phyloP scores from a whole-genome alignment of 2,329 filamentous ascomycete genomes.

The Microthyrium microscopicum region DNA sequence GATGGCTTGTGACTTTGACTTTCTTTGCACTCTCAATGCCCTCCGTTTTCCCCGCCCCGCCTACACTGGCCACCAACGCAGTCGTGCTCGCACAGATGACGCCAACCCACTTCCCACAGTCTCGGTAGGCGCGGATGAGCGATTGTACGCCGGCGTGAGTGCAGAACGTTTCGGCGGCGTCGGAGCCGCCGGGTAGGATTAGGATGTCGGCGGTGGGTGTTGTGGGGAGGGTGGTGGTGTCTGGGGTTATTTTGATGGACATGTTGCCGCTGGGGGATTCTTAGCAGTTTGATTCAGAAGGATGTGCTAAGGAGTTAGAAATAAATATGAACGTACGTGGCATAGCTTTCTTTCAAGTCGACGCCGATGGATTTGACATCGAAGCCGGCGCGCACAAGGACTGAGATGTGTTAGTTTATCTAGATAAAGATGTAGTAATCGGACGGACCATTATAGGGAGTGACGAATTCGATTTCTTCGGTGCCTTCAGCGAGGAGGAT shows the following conservation, averaged over 20 bases:
- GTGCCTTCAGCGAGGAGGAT: slow-evolving; percentile 23
- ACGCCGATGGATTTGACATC: slow-evolving; percentile 20
- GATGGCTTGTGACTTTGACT: slow-evolving; percentile 13
- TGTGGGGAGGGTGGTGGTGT: slow-evolving; percentile 14
- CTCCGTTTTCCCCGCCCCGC: slow-evolving; percentile 2
- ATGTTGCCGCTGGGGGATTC: no score
- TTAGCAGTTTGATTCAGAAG: slow-evolving; percentile 14
- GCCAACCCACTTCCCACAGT: slow-evolving; percentile 17
- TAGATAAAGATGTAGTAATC: background rate
- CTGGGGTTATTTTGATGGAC: slow-evolving; percentile 20
- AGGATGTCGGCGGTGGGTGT: slow-evolving; percentile 17
- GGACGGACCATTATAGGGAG: slow-evolving; percentile 21
- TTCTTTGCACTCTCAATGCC: slow-evolving; percentile 6
- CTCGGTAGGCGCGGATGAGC: slow-evolving; percentile 17
- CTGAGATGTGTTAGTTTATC: slow-evolving; percentile 11
- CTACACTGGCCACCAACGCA: slow-evolving; percentile 17
- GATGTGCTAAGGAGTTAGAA: background rate
- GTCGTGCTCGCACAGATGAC: slow-evolving; percentile 24
- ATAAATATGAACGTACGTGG: background rate
- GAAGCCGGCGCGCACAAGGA: slow-evolving; percentile 22
- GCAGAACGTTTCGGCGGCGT: slow-evolving; percentile 21
- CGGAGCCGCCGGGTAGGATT: slow-evolving; percentile 22
- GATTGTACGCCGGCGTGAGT: slow-evolving; percentile 12
- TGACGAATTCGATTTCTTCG: slow-evolving; percentile 26
- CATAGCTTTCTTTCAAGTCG: slow-evolving; percentile 14